Base-by-base conservation (phyloP, 441 rosid genomes). In the Isatis lusitanica region DNA sequence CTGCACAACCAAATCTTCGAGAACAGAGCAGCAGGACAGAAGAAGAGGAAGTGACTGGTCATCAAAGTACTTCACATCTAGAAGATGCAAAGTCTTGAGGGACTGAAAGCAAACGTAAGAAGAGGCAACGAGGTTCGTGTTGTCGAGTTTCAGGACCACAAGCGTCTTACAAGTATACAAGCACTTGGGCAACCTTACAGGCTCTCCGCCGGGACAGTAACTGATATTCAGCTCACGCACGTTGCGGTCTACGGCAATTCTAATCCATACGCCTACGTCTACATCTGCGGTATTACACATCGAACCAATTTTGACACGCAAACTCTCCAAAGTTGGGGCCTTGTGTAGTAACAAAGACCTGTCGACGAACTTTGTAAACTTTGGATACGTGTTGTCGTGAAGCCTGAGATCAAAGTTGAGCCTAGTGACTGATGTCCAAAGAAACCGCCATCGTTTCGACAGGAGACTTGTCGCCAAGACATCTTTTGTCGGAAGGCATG, bases 331-430 rank as follows among this genome's bases (percentile, higher is more conserved):
- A 48, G 9, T 7, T 4, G 57, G 73, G 4, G 80, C 76, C 36
- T 71, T 71, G 63, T 77, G 76, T 10, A 77, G 58, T 9, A 77
- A 15, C 76, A 77, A 66, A 33, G 73, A 70, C 56, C 80, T 77
- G 50, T 71, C 56, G 6, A 77, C 76, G 24, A 77, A 77, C 56
- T 51, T 33, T 2, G 66, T 26, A 16, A 76, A 70, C 52, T 4
- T 39, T 1, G 66, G 40, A 40, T 11, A 63, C 4, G 21, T 1
- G 17, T 53, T 43, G 15, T 53, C 24, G 15, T 70, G 71, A 63
- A 38, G 75, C 30, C 75, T 76, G 30, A 69, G 53, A 46, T 71
- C 80, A 26, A 31, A 77, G 28, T n/a, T 48, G 42, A 71, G 76
- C 65, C 44, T 65, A 35, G 80, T 73, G 38, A 71, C 76, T 13